Conservation (phyloP, 768 basidiomycete species). For the Lactarius akahatsu region DNA sequence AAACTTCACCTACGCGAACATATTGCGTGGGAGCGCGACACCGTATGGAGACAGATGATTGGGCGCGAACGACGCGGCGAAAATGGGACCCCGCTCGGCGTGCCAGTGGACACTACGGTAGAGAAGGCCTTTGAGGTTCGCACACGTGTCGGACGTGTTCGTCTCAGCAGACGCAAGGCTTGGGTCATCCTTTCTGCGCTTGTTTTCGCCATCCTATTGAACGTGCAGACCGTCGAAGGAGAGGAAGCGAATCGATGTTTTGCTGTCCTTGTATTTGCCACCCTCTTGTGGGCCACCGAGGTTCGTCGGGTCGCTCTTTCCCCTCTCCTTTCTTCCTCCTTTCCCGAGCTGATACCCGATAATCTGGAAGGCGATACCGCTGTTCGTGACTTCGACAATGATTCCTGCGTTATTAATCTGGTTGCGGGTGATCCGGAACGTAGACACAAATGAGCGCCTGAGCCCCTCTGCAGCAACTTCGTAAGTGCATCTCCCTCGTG, state of each 20-base stretch:
- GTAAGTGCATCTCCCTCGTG: slow-evolving; percentile 43
- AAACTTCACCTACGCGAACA: slow-evolving; percentile 86
- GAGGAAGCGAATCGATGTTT: slow-evolving; percentile 84
- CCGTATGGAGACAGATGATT: slow-evolving; percentile 97
- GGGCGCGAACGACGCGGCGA: slow-evolving; percentile 74
- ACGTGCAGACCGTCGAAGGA: slow-evolving; percentile 55
- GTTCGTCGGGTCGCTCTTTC: slow-evolving; percentile 41
- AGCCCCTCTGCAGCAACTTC: slow-evolving; percentile 73
- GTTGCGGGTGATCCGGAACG: slow-evolving; percentile 71
- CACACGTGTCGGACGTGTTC: slow-evolving; percentile 67
- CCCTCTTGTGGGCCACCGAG: slow-evolving; percentile 96
- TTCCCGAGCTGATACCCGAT: not conserved
- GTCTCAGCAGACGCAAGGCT: slow-evolving; percentile 61
- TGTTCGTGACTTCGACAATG: slow-evolving; percentile 93
- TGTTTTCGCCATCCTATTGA: slow-evolving; percentile 62
- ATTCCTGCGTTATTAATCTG: slow-evolving; percentile 87
- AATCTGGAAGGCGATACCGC: slow-evolving; percentile 77
- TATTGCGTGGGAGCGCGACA: slow-evolving; percentile 96
- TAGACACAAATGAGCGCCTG: slow-evolving; percentile 52
- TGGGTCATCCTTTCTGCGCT: slow-evolving; percentile 56
- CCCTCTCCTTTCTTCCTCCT: not conserved
- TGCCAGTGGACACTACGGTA: slow-evolving; percentile 37
- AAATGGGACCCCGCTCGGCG: slow-evolving; percentile 28
- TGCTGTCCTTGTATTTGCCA: slow-evolving; percentile 85
- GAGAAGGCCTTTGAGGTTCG: slow-evolving; percentile 49